Evolutionary conservation across 1,284 basidiomycete genomes (phyloP).

Genomic region (Paramarasmius palmivorus): DNA sequence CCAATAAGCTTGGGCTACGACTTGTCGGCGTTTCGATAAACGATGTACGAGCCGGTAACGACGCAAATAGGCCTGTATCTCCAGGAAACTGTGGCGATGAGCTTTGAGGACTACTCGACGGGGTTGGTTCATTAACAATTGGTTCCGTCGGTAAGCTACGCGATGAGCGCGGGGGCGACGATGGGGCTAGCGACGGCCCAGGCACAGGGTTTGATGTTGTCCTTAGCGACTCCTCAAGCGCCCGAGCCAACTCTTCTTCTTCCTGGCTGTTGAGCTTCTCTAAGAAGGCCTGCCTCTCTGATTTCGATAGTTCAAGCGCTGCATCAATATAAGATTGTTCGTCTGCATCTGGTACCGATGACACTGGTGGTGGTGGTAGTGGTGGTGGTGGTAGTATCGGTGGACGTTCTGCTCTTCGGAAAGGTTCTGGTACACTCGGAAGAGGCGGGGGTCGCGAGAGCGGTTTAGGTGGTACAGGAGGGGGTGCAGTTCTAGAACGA

Average conservation of each 20-base stretch:
- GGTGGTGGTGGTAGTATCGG: not conserved
- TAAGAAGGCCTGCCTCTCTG: constrained; percentile 40
- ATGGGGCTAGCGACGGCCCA: constrained; percentile 14
- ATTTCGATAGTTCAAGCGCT: constrained; percentile 55
- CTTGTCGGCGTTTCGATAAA: not conserved
- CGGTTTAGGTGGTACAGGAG: constrained; percentile 18
- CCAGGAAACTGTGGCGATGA: not conserved
- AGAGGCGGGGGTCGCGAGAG: constrained; percentile 10
- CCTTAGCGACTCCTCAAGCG: constrained; percentile 58
- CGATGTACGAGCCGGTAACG: not conserved
- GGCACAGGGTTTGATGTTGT: constrained; percentile 10
- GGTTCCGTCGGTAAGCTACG: not conserved
- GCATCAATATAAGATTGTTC: constrained; percentile 22
- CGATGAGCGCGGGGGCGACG: constrained; percentile 16
- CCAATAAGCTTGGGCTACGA: not conserved
- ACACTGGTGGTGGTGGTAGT: not conserved
- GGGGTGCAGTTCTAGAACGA: constrained; percentile 22
- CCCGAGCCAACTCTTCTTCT: constrained; percentile 65
- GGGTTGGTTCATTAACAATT: too few relatives aligned
- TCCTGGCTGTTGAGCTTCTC: constrained; percentile 46
- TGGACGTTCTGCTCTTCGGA: not conserved
- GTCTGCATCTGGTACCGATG: constrained; percentile 10
- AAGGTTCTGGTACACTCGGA: constrained; percentile 2
- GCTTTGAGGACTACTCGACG: not conserved
- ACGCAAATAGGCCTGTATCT: not conserved